These are phyloP conservation scores for Crassisporium funariophilum DNA, from an alignment of 768 basidiomycete genomes.

Conservation along the genomic window DNA sequence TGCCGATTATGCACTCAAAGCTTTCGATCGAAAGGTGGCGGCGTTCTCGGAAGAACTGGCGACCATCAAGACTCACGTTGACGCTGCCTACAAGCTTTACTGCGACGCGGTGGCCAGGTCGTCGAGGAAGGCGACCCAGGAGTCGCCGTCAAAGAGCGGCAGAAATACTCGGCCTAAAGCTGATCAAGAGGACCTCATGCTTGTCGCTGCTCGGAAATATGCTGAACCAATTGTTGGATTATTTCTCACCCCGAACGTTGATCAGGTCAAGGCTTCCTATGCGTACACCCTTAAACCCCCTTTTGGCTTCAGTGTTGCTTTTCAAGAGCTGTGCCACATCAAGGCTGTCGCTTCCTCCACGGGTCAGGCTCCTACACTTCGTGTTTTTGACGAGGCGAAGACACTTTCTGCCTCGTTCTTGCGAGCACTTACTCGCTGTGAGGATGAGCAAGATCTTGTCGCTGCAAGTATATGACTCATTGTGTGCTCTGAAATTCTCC, in stretches of 20 bases:
- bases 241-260: constrained; percentile 31
- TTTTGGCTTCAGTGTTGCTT: constrained; percentile 61
- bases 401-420: constrained; percentile 30
- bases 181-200: constrained; percentile 27
- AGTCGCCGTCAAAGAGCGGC: constrained; percentile 2
- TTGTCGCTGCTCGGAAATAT: constrained; percentile 29
- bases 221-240: constrained; percentile 28
- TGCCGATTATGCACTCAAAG: constrained; percentile 8
- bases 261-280: constrained; percentile 59
- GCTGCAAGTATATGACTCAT: not conserved
- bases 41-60: constrained; percentile 38
- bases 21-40: constrained; percentile 4
- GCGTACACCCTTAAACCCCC: constrained; percentile 36
- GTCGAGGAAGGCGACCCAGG: constrained; percentile 4
- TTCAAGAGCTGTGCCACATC: constrained; percentile 50
- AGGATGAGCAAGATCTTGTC: constrained; percentile 8
- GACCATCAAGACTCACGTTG: constrained; percentile 42
- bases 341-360: constrained; percentile 47
- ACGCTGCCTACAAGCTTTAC: constrained; percentile 20
- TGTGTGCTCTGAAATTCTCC: no score
- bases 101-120: constrained; percentile 6
- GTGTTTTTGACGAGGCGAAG: constrained; percentile 44
- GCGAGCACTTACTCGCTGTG: constrained; percentile 23
- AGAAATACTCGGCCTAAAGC: constrained; percentile 19
- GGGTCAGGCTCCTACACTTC: constrained; percentile 34